phyloP scores from a whole-genome alignment of 257 asterid genomes.

The Nicotiana tomentosiformis region DNA sequence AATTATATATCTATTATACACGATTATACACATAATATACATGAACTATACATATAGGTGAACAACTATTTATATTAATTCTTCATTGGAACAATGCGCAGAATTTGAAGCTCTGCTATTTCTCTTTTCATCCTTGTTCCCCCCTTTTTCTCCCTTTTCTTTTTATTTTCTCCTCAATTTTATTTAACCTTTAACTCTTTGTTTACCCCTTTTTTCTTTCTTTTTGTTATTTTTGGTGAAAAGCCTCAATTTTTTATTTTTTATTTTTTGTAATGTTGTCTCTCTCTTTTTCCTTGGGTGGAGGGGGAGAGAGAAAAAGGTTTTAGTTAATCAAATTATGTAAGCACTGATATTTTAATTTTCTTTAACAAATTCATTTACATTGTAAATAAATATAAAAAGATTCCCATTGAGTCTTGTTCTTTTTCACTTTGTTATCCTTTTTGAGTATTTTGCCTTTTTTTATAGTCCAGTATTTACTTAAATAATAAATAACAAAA shows the following conservation, averaged over 20 bases:
- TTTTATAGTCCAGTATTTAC: not conserved
- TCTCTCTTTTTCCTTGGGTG: not conserved
- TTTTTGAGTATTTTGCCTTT: not conserved
- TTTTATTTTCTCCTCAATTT: not conserved
- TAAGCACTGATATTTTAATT: not conserved
- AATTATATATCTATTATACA: no score
- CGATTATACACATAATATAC: no score
- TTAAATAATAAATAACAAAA: not conserved
- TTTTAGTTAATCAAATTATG: not conserved
- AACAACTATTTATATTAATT: no score
- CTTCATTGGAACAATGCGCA: no score
- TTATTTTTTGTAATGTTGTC: not conserved
- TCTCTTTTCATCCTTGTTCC: no score
- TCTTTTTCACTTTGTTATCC: no score
- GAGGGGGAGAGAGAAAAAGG: not conserved
- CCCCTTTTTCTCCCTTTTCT: not conserved
- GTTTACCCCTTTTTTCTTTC: not conserved
- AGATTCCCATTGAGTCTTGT: no score
- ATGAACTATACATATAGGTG: no score
- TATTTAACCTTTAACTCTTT: not conserved
- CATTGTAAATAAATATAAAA: no score
- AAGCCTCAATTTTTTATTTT: not conserved
- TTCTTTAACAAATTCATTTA: no score
- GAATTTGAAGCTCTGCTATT: no score
- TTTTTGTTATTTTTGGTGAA: not conserved